Evolutionary conservation across 768 basidiomycete species (phyloP), one percentile per base, ranked within the genome.

Genomic region (Naematelia encephala): DNA sequence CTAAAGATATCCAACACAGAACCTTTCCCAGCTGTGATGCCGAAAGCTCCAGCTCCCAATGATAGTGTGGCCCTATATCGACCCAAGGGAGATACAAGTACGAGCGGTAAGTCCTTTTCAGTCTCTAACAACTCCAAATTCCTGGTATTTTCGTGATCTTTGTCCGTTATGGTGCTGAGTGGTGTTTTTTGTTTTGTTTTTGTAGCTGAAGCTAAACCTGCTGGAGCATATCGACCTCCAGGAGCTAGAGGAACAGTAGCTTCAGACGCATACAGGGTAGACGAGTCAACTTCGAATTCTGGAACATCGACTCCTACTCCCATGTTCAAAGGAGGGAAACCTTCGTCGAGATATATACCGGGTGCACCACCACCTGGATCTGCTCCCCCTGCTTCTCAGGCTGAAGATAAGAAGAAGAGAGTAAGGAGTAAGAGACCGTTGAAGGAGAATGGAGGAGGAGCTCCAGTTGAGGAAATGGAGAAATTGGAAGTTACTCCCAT

Each of bases 211-310:
- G 61, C 83, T 12, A 90, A 87, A 67, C 83, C 89, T 0, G 85
- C 87, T 0, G 93, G 90, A 16, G 90, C 93, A 0, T 97, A 98
- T 77, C 83, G 93, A 0, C 94, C 94, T 0, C 94, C 92, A 11
- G 92, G 92, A 11, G 91, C 92, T 0, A 83, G 94, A 4, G 94
- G 94, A 0, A 82, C 89, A 0, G 85, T 88, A 46, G 92, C 93
- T 0, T 91, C 93, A 0, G 82, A 86, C 2, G 88, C 89, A 30
- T 98, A 87, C 80, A 91, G 89, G 16, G 90, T 92, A 73, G 94
- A 96, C 62, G 91, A 94, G 69, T 89, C 89, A 39, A 78, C 81
- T 1, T 81, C 85, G 5, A 66, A 80, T 78, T 82, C 54, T 21
- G 70, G 76, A 54, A 73, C 69, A 28, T 62, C 68, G 29, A 67